Evolutionary conservation across 1,139 yeast genomes (phyloP).

Genomic region (Blastobotrys serpentis): DNA sequence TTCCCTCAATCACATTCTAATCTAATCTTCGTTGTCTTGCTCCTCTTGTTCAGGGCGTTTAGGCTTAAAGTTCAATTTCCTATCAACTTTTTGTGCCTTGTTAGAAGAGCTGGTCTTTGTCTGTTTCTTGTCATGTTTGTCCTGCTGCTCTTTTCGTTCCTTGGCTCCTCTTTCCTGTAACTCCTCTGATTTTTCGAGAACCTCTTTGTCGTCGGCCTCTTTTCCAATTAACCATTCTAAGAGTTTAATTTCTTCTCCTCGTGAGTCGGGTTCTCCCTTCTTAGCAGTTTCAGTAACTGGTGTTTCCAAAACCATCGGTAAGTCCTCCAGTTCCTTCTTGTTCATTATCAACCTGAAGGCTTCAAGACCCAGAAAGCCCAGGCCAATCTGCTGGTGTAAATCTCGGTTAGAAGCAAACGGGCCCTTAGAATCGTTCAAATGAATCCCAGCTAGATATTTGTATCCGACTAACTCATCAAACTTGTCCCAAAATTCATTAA

Average conservation of each 20-base stretch:
- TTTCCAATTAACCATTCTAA: constrained; percentile 67
- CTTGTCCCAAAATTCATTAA: constrained; percentile 64
- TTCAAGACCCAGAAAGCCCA: constrained; percentile 86
- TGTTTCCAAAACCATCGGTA: constrained; percentile 89
- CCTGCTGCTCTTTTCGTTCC: constrained; percentile 35
- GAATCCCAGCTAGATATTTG: constrained; percentile 75
- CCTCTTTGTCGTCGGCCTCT: constrained; percentile 54
- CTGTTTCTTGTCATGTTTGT: constrained; percentile 31
- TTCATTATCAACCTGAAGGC: constrained; percentile 77
- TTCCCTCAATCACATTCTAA: background rate
- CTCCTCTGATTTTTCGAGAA: constrained; percentile 47
- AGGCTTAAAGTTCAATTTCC: constrained; percentile 16
- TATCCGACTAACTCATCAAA: constrained; percentile 75
- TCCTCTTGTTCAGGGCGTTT: constrained; percentile 16
- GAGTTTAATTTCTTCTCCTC: constrained; percentile 75
- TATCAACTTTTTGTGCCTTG: constrained; percentile 18
- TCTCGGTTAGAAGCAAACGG: constrained; percentile 90
- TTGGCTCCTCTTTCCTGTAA: constrained; percentile 45
- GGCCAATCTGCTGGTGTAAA: constrained; percentile 84
- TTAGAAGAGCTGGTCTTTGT: constrained; percentile 19
- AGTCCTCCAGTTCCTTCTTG: constrained; percentile 53
- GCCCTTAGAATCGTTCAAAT: constrained; percentile 91
- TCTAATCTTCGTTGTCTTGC: background rate
- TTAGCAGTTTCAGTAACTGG: constrained; percentile 58
- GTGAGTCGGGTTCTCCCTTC: constrained; percentile 42